Percentiles rank a stretch among this genome's conserved stretches.
Conservation (phyloP, 2,329 filamentous ascomycete species). For the Gaeumannomyces tritici region DNA sequence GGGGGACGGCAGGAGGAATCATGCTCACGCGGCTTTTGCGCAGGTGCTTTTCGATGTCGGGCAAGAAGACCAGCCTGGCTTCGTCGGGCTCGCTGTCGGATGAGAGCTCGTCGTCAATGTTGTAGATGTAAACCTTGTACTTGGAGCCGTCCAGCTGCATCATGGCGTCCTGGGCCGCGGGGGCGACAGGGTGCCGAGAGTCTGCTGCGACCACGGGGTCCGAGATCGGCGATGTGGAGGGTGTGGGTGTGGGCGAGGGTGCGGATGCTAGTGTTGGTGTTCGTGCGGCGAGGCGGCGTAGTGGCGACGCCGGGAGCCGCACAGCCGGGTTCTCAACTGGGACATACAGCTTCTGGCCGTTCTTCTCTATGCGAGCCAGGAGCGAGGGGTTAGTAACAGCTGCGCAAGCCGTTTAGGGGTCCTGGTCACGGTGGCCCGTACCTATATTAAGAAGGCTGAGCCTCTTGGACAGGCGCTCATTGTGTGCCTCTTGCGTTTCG, state of each 20-base stretch:
- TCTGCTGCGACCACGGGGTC: neutral
- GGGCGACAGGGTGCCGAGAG: no score
- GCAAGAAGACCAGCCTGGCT: conserved; percentile 64
- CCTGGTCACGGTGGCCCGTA: conserved; percentile 30
- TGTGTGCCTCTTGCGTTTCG: conserved; percentile 40
- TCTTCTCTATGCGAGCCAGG: conserved; percentile 35
- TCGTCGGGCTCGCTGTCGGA: conserved; percentile 39
- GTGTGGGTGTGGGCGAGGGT: neutral
- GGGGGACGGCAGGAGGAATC: conserved; percentile 55
- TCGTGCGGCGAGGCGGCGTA: neutral
- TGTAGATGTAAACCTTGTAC: conserved; percentile 82
- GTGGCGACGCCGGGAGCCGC: no score
- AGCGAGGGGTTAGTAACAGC: no score
- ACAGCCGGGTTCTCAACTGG: conserved; percentile 41
- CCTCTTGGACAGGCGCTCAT: conserved; percentile 73
- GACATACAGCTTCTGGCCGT: conserved; percentile 55
- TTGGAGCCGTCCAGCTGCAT: conserved; percentile 87
- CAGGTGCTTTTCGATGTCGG: conserved; percentile 78
- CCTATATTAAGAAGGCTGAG: conserved; percentile 75
- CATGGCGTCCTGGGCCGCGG: conserved; percentile 32
- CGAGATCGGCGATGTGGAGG: neutral
- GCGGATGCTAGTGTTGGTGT: neutral
- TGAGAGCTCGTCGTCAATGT: conserved; percentile 79
- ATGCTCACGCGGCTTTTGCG: conserved; percentile 41
- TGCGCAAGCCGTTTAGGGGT: no score